phyloP scores from a whole-genome alignment of 2,329 filamentous ascomycete genomes.

The Aspergillus quadricinctus region DNA sequence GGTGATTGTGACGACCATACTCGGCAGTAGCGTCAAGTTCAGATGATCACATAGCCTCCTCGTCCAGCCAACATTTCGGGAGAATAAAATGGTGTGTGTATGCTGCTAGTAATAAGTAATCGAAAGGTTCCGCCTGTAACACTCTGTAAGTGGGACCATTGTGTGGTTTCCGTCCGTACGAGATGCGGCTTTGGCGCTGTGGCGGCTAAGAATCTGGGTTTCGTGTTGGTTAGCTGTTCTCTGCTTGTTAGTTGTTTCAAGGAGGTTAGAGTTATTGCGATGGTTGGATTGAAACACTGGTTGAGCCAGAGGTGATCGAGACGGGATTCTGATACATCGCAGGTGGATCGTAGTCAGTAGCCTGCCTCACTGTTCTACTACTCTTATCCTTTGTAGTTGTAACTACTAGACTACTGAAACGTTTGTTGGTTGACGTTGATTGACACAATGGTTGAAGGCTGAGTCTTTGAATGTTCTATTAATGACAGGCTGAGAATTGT shows the following conservation, averaged over 20 bases:
- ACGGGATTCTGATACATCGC: background rate
- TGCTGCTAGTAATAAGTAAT: background rate
- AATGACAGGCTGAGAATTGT: background rate
- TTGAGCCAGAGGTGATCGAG: conserved; percentile 9
- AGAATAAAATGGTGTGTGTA: background rate
- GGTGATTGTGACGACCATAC: conserved; percentile 3
- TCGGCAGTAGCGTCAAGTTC: background rate
- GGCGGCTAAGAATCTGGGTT: background rate
- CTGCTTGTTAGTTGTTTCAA: background rate
- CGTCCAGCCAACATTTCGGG: background rate
- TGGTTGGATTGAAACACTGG: conserved; percentile 21
- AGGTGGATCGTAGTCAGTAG: background rate
- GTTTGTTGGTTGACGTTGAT: background rate
- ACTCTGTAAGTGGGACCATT: background rate
- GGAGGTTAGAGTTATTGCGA: background rate
- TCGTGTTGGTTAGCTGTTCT: background rate
- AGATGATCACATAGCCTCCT: background rate
- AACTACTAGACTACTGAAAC: too few species aligned
- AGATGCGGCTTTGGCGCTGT: background rate
- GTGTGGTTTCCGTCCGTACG: background rate
- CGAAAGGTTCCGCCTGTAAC: background rate
- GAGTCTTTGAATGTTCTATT: background rate
- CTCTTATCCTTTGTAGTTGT: background rate
- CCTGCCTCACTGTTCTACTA: too few species aligned
- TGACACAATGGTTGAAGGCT: background rate